phyloP scores from a whole-genome alignment of 805 yeast genomes.

The Spathaspora gorwiae region DNA sequence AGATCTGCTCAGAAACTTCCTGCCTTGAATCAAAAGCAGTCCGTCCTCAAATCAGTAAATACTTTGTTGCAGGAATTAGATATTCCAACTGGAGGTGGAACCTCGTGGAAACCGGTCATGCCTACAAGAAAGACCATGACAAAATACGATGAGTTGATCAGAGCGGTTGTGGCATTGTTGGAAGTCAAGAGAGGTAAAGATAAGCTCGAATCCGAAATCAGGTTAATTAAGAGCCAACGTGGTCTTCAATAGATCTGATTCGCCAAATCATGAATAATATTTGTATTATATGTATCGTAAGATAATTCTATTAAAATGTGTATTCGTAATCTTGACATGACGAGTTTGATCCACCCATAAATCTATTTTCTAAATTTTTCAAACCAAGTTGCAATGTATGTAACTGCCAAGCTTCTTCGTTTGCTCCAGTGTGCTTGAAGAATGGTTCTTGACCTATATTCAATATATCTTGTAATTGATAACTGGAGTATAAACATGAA shows the following conservation, averaged over 20 bases:
- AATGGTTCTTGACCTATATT: not conserved
- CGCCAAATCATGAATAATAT: not conserved
- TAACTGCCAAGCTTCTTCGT: not conserved
- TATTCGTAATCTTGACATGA: constrained; percentile 2
- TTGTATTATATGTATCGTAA: not conserved
- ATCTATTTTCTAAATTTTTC: not conserved
- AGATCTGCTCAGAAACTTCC: constrained; percentile 58
- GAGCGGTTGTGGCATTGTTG: constrained; percentile 63
- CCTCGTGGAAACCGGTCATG: constrained; percentile 69
- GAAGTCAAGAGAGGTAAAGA: constrained; percentile 86
- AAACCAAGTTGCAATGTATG: not conserved
- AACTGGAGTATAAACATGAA: not conserved
- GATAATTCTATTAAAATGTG: not conserved
- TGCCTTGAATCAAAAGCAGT: constrained; percentile 53
- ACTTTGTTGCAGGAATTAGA: constrained; percentile 73
- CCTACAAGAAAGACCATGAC: constrained; percentile 77
- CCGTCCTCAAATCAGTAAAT: constrained; percentile 71
- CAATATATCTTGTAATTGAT: not conserved
- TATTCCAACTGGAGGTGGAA: constrained; percentile 54
- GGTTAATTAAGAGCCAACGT: constrained; percentile 39
- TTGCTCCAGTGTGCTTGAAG: not conserved
- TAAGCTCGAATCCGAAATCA: constrained; percentile 74
- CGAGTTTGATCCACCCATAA: not conserved
- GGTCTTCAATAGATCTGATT: constrained; percentile 17
- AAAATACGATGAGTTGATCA: constrained; percentile 70